phyloP scores from a whole-genome alignment of 768 basidiomycete genomes.

The Rhodosporidiobolus odoratus region DNA sequence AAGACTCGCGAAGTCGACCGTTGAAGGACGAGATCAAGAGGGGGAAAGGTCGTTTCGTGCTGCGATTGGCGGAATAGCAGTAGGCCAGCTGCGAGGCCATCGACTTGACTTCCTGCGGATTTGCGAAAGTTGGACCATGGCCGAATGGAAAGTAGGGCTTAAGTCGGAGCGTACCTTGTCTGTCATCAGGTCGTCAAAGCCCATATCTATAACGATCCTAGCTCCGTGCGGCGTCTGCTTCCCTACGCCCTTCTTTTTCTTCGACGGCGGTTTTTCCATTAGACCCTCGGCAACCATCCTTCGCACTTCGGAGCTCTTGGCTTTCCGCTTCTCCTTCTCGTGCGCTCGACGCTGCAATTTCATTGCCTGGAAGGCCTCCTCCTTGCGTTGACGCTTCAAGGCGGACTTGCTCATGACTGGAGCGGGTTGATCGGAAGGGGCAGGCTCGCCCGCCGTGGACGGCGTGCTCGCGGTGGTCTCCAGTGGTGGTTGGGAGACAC shows the following conservation, averaged over 20 bases:
- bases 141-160: not conserved
- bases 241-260: slow-evolving; percentile 39
- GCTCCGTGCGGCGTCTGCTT: slow-evolving; percentile 53
- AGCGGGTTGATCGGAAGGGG: not conserved
- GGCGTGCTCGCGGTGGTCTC: not conserved
- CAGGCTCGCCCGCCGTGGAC: not conserved
- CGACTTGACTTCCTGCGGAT: slow-evolving; percentile 75
- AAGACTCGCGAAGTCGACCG: slow-evolving; percentile 61
- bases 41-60: slow-evolving; percentile 64
- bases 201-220: slow-evolving; percentile 74
- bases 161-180: slow-evolving; percentile 65
- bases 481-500: too few species aligned
- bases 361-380: slow-evolving; percentile 52
- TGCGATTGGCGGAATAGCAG: slow-evolving; percentile 80
- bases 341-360: slow-evolving; percentile 70
- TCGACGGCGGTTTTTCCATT: slow-evolving; percentile 39
- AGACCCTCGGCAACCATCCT: slow-evolving; percentile 45
- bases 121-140: not conserved
- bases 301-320: slow-evolving; percentile 67
- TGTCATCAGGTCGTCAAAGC: slow-evolving; percentile 86
- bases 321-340: slow-evolving; percentile 59
- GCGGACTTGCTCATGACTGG: slow-evolving; percentile 17
- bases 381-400: slow-evolving; percentile 47
- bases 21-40: slow-evolving; percentile 76
- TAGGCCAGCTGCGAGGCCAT: slow-evolving; percentile 86